Conservation (phyloP, 1,284 basidiomycete species). For the Phellopilus nigrolimitatus region DNA sequence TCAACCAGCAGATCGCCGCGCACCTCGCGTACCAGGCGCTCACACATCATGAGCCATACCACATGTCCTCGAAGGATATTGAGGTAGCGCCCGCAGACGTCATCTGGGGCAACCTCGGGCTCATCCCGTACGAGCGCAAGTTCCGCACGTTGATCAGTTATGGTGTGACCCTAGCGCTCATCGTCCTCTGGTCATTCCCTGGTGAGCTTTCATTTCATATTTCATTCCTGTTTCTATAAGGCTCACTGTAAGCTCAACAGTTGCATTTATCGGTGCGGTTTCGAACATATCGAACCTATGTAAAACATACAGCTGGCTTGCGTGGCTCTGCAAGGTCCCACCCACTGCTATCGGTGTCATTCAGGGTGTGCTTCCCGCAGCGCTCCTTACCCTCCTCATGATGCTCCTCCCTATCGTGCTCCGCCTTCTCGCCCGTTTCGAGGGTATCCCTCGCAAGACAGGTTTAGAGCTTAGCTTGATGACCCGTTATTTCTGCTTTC, state of each 20-base stretch:
- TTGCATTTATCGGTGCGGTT: slow-evolving; percentile 82
- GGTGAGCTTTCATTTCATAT: too few relatives aligned
- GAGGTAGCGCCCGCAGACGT: slow-evolving; percentile 84
- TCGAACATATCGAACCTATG: slow-evolving; percentile 81
- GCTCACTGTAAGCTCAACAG: too few relatives aligned
- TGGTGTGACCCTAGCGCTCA: slow-evolving; percentile 56
- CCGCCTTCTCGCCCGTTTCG: slow-evolving; percentile 69
- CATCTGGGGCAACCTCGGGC: slow-evolving; percentile 82
- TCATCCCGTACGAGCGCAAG: slow-evolving; percentile 87
- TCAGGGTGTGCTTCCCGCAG: slow-evolving; percentile 84
- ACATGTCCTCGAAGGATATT: slow-evolving; percentile 63
- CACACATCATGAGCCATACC: slow-evolving; percentile 75
- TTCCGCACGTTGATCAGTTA: slow-evolving; percentile 59
- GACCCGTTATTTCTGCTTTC: slow-evolving; percentile 90
- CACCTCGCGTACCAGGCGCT: slow-evolving; percentile 76
- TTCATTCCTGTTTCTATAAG: too few relatives aligned
- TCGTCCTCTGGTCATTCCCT: slow-evolving; percentile 72
- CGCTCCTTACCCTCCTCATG: slow-evolving; percentile 84
- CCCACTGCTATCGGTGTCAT: slow-evolving; percentile 74
- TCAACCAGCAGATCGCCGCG: slow-evolving; percentile 92
- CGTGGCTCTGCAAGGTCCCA: slow-evolving; percentile 79
- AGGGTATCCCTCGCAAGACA: slow-evolving; percentile 78
- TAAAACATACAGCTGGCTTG: slow-evolving; percentile 60
- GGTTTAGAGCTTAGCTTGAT: slow-evolving; percentile 88
- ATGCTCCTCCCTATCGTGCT: slow-evolving; percentile 87